These are phyloP conservation scores for Ascochyta fabae DNA, from an alignment of 2,329 filamentous ascomycete species.

Conservation along the genomic window DNA sequence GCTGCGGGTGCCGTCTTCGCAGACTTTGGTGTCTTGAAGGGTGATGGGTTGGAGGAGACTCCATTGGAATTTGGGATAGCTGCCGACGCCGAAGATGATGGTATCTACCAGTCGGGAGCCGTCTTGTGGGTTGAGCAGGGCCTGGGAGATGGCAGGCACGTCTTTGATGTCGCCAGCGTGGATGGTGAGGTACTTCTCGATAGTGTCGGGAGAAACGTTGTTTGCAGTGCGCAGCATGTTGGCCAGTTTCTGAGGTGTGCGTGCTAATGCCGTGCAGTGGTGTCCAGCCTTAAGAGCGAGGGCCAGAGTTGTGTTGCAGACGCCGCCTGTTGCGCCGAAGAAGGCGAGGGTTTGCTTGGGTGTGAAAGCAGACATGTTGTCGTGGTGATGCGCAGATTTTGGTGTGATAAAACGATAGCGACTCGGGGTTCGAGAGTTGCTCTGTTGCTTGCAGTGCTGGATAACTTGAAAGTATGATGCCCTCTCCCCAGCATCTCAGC, in stretches of 20 bases:
- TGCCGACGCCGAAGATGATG: constrained; percentile 58
- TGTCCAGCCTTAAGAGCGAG: constrained; percentile 54
- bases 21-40: constrained; percentile 45
- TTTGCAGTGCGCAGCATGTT: constrained; percentile 50
- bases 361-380: constrained; percentile 17
- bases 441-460: too few species aligned
- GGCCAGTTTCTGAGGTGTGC: constrained; percentile 58
- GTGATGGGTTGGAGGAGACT: constrained; percentile 36
- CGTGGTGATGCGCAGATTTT: background rate
- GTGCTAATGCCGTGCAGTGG: constrained; percentile 56
- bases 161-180: constrained; percentile 57
- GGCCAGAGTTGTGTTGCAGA: constrained; percentile 53
- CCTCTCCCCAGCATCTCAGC: background rate
- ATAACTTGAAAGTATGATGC: background rate
- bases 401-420: background rate
- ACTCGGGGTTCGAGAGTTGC: background rate
- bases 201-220: constrained; percentile 44
- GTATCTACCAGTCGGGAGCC: constrained; percentile 47
- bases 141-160: constrained; percentile 48
- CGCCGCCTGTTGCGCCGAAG: constrained; percentile 61
- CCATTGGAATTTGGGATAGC: constrained; percentile 34
- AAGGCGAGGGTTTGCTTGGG: constrained; percentile 53
- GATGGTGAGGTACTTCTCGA: constrained; percentile 55
- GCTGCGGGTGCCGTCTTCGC: constrained; percentile 38
- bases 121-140: constrained; percentile 38